Evolutionary conservation across 139 green algal species (phyloP).

Genomic region (Eudorina sp.): DNA sequence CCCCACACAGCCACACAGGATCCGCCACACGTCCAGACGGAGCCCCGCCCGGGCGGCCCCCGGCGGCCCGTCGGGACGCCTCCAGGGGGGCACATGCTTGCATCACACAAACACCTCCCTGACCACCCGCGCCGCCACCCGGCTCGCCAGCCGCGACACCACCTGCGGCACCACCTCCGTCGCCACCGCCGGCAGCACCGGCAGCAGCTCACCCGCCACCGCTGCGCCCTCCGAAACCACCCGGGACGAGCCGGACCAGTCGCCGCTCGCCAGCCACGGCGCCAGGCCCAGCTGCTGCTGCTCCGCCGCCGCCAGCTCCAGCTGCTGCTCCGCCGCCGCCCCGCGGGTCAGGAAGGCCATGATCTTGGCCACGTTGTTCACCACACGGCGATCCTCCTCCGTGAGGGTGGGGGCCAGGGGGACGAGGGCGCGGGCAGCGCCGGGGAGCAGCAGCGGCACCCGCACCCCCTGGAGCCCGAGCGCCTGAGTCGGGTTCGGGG

Average conservation of each 20-base stretch:
- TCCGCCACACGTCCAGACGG: too few species aligned
- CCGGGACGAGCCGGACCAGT: neutral
- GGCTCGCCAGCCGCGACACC: constrained; percentile 63
- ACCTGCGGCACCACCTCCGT: constrained; percentile 88
- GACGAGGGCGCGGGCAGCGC: constrained; percentile 58
- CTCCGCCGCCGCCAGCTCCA: neutral
- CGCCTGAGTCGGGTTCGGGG: too few species aligned
- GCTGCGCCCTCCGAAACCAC: neutral
- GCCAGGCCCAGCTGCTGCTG: neutral
- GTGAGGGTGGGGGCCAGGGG: constrained; percentile 75
- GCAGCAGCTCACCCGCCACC: constrained; percentile 77
- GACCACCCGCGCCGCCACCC: constrained; percentile 83
- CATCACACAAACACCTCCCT: constrained; percentile 75
- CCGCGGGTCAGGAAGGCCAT: constrained; percentile 63
- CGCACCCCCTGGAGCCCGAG: constrained; percentile 57
- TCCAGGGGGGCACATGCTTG: too few species aligned
- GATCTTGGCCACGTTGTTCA: constrained; percentile 85
- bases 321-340: neutral
- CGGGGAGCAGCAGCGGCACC: constrained; percentile 57
- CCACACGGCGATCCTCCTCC: constrained; percentile 73
- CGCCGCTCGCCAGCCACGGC: neutral
- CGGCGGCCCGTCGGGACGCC: too few species aligned
- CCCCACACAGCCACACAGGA: too few species aligned
- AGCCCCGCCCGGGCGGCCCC: too few species aligned
- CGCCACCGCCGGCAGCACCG: constrained; percentile 86